Evolutionary conservation across 306 rosid genomes (phyloP).

Genomic region (Begonia masoniana): DNA sequence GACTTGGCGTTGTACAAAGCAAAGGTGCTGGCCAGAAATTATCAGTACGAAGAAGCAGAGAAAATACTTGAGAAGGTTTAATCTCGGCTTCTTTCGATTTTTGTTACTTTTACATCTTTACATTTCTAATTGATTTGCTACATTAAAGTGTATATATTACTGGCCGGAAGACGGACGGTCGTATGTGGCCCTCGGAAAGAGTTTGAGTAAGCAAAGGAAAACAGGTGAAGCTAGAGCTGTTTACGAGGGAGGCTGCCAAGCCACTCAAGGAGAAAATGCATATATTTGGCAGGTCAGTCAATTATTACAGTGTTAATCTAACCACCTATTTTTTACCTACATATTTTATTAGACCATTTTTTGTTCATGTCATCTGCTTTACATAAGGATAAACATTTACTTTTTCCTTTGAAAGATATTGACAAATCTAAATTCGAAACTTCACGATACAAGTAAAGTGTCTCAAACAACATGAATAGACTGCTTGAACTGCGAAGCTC

Average conservation of each 20-base stretch:
- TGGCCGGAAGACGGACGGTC: slow-evolving; percentile 96
- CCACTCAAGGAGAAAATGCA: slow-evolving; percentile 91
- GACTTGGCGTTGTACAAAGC: slow-evolving; percentile 73
- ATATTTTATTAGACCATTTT: too few species aligned
- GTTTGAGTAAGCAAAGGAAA: slow-evolving; percentile 58
- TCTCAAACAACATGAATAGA: too few species aligned
- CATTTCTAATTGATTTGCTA: neutral
- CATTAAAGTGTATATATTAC: slow-evolving; percentile 37
- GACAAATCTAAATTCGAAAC: too few species aligned
- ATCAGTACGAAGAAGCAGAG: slow-evolving; percentile 49
- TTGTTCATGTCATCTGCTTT: too few species aligned
- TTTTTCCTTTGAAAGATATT: too few species aligned
- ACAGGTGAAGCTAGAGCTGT: slow-evolving; percentile 58
- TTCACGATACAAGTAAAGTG: too few species aligned
- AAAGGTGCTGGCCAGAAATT: slow-evolving; percentile 45
- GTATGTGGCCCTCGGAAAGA: slow-evolving; percentile 75
- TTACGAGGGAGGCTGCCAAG: slow-evolving; percentile 91
- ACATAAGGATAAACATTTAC: too few species aligned
- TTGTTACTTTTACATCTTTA: neutral
- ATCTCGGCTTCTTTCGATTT: neutral
- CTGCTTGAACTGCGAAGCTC: too few species aligned
- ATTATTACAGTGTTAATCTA: neutral
- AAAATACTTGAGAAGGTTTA: slow-evolving; percentile 46
- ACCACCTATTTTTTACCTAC: neutral
- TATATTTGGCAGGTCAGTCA: slow-evolving; percentile 84